Conservation (phyloP, 1,284 basidiomycete genomes). For the Cerioporus squamosus region DNA sequence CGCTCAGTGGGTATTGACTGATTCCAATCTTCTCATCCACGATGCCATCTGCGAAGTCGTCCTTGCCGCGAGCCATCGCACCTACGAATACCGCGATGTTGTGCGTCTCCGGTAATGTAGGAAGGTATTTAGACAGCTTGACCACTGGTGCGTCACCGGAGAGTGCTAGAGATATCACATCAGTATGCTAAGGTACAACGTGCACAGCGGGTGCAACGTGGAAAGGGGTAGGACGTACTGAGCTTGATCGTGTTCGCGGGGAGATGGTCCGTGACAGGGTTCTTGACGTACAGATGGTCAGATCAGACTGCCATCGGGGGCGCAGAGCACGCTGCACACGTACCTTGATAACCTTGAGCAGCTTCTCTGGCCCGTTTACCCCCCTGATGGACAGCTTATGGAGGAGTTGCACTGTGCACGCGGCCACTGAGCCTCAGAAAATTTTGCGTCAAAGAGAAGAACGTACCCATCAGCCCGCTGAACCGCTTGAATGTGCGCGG, state of each 20-base stretch:
- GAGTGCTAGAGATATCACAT: slow-evolving; percentile 59
- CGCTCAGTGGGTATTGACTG: slow-evolving; percentile 93
- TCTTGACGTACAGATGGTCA: slow-evolving; percentile 51
- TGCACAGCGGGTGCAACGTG: slow-evolving; percentile 3
- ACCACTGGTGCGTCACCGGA: slow-evolving; percentile 91
- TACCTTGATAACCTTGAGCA: slow-evolving; percentile 95
- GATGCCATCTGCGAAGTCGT: slow-evolving; percentile 97
- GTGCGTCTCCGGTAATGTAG: slow-evolving; percentile 83
- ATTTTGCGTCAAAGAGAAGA: neutral
- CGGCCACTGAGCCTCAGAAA: neutral
- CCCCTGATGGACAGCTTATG: slow-evolving; percentile 96
- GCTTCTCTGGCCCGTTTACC: slow-evolving; percentile 95
- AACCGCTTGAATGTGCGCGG: slow-evolving; percentile 99
- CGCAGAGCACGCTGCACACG: slow-evolving; percentile 30
- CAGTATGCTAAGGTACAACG: slow-evolving; percentile 6
- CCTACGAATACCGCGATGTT: slow-evolving; percentile 96
- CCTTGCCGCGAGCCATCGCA: slow-evolving; percentile 94
- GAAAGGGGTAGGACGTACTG: slow-evolving; percentile 56
- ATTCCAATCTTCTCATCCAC: slow-evolving; percentile 98
- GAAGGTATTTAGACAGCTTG: slow-evolving; percentile 84
- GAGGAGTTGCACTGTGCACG: slow-evolving; percentile 85
- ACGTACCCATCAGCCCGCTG: slow-evolving; percentile 95
- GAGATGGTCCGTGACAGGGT: slow-evolving; percentile 95
- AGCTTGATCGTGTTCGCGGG: slow-evolving; percentile 96
- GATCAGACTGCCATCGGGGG: neutral